Base-by-base conservation (phyloP, 2,329 filamentous ascomycete genomes). In the Colletotrichum sp. region DNA sequence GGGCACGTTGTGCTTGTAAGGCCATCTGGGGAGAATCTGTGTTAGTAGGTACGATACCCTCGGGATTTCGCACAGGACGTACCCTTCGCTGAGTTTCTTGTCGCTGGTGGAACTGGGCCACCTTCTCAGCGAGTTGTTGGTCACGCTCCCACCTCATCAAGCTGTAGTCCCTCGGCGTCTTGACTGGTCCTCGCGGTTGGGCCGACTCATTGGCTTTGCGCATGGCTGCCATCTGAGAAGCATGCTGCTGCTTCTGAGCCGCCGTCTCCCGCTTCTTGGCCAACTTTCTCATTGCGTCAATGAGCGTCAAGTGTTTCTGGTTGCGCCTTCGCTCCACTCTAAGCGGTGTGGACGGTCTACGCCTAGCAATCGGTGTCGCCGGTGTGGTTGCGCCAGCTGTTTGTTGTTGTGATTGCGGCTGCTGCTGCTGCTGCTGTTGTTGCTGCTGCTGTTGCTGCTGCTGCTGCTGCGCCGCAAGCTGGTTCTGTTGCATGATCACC, bases 231-330 rank as follows among this genome's bases (percentile, higher is more conserved):
- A 95, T 91, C 77, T 92, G 91, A 13, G 93, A 91, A 75, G 92
- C 90, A 82, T 98, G 95, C 81, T 96, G 94, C 82, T 97, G 95
- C 87, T 99, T 99, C 82, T 97, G 95, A 32, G 92, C 87, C 30
- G 92, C 90, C 13, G 94, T 94, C 85, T 99, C 97, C 30, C 96
- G 92, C 85, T 98, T 99, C 88, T 98, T 98, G 1, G 96, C 96
- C 64, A 98, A 85, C 83, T 99, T 99, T 57, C 96, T 92, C 95
- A 99, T 98, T 5, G 95, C 95, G 84, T 99, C 96, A 79, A 99
- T 93, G 80, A 99, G 90, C 61, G 94, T 94, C 73, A 99, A 88
- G 81, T 98, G 95, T 81, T 96, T 95, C 77, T 96, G 94, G 78
- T 95, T 95, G 78, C 95, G 93, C 72, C 96, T 92, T 77, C 96